Evolutionary conservation across 352 stramenopile genomes (phyloP), one percentile per base, ranked within the genome.

Genomic region (Globisporangium viniferum): DNA sequence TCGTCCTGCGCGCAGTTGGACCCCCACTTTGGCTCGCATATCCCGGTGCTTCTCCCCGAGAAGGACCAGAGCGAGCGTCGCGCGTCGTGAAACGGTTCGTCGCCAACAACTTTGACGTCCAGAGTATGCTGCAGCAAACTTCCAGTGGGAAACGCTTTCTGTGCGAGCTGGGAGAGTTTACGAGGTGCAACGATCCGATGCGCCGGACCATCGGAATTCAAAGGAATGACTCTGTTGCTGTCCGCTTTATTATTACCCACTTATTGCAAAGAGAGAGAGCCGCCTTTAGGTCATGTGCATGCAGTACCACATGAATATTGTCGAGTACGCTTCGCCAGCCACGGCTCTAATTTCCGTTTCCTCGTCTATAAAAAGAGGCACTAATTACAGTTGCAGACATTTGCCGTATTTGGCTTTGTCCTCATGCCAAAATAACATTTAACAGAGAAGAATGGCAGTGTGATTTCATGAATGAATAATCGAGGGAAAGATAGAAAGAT

Each of bases 81-180:
- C 2, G 36, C 55, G 2, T 51, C 70, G 4, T 79, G 69, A 73
- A 67, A n/a, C 67, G 66, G 2, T 73, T 75, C 49, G 72, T 79
- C 35, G 57, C 72, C 15, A 78, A 91, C 27, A 71, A 86, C 35
- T 76, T 86, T 46, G 76, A 94, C 59, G 83, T 94, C 2, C 73
- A 82, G 10, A 67, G 76, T 24, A 56, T 88, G 62, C 66, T 94
- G 24, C 51, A 73, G 51, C 70, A 82, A 59, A 88, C 81, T 0
- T 36, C 53, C 0, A 81, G 78, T 12, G 87, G 85, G 3, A 77
- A 78, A 22, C 66, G 64, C 15, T 81, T 93, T 35, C 59, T 85
- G 29, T 55, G 67, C 15, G 70, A 75, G 24, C 66, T 93, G 8
- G 29, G 64, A 12, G 70, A 63, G 8, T 95, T 82, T 82, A 27